phyloP scores from a whole-genome alignment of 352 stramenopile genomes.

The Phytopythium chamaehyphon region DNA sequence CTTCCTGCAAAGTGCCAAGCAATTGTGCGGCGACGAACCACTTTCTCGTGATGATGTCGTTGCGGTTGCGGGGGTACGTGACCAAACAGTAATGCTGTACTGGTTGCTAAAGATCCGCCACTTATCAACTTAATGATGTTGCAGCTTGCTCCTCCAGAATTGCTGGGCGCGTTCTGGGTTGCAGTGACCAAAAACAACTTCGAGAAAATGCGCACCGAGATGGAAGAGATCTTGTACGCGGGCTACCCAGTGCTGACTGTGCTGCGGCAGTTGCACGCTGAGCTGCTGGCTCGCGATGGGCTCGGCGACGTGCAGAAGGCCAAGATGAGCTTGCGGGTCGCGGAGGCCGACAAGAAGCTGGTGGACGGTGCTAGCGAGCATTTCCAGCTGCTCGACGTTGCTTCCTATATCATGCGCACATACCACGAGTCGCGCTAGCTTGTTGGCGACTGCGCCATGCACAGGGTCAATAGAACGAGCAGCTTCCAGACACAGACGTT shows the following conservation, averaged over 20 bases:
- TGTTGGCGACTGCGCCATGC: background rate
- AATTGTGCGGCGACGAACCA: conserved; percentile 82
- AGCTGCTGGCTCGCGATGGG: conserved; percentile 66
- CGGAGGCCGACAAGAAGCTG: conserved; percentile 95
- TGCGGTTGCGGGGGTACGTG: conserved; percentile 66
- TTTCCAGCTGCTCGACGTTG: conserved; percentile 96
- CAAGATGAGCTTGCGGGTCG: conserved; percentile 92
- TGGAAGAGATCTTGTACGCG: conserved; percentile 89
- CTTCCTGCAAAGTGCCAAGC: conserved; percentile 96
- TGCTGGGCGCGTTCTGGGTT: conserved; percentile 78
- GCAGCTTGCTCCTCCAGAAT: conserved; percentile 68
- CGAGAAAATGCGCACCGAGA: conserved; percentile 87
- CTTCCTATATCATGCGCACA: conserved; percentile 77
- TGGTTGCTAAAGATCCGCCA: background rate
- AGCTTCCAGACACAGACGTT: conserved; percentile 1
- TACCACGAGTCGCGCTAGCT: conserved; percentile 34
- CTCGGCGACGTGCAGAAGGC: conserved; percentile 92
- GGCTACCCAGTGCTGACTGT: conserved; percentile 93
- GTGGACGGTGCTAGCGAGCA: conserved; percentile 95
- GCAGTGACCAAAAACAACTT: conserved; percentile 80
- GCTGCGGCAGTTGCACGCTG: conserved; percentile 85
- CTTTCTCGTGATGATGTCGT: conserved; percentile 76
- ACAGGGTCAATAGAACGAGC: conserved; percentile 7
- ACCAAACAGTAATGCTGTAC: too few relatives aligned
- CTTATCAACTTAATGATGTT: background rate